Evolutionary conservation across 116 monocot genomes (phyloP).

Genomic region (Cymodocea nodosa): DNA sequence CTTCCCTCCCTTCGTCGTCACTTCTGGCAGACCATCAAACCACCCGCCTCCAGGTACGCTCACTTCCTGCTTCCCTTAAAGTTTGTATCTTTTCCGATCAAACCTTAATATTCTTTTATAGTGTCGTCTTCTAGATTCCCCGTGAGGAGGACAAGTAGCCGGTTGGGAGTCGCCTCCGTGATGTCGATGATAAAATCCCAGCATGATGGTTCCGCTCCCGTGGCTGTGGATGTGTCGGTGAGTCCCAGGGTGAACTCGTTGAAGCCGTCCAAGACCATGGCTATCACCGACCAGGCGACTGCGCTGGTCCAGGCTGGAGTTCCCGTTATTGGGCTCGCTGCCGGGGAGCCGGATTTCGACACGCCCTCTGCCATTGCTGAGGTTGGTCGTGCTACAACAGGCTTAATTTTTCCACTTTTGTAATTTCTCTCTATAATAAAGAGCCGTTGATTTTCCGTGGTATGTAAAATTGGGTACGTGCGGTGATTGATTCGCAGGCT

Average conservation of each 20-base stretch:
- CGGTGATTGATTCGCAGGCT: constrained; percentile 28
- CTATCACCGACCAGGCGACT: constrained; percentile 69
- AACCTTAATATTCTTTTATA: too few species aligned
- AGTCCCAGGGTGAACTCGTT: constrained; percentile 50
- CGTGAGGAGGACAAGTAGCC: too few species aligned
- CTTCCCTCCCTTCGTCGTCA: neutral
- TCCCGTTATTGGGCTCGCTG: constrained; percentile 76
- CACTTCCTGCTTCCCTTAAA: neutral
- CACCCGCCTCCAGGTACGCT: neutral
- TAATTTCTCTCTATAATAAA: neutral
- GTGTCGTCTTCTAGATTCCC: too few species aligned
- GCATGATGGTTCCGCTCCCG: neutral
- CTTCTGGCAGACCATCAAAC: neutral
- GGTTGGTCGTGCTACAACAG: constrained; percentile 19
- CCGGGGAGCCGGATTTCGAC: constrained; percentile 90
- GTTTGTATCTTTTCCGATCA: too few species aligned
- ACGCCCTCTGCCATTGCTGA: constrained; percentile 56
- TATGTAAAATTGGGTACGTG: neutral
- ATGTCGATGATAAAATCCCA: neutral
- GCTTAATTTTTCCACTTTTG: neutral
- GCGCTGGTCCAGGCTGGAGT: constrained; percentile 82
- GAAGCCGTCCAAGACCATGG: constrained; percentile 70
- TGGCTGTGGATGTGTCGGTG: constrained; percentile 20
- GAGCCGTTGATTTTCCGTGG: too few species aligned
- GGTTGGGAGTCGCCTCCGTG: neutral